Evolutionary conservation across 1,139 yeast species (phyloP).

Genomic region (Lodderomyces elongisporus): DNA sequence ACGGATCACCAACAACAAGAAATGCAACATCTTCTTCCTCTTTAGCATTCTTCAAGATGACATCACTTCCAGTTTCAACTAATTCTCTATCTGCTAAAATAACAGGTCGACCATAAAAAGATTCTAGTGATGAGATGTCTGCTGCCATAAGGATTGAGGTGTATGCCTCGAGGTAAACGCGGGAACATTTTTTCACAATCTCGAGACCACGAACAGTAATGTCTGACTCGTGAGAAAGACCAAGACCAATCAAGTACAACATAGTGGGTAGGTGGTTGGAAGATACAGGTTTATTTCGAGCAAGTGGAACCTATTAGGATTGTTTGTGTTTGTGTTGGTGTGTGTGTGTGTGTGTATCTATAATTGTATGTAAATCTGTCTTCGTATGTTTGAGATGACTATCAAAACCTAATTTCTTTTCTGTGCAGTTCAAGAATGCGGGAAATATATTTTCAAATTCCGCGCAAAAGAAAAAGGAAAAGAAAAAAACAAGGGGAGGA

Average conservation of each 20-base stretch:
- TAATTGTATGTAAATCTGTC: background rate
- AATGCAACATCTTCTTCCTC: slow-evolving; percentile 82
- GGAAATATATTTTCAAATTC: too few species aligned
- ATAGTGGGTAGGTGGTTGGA: too few species aligned
- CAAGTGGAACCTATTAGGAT: background rate
- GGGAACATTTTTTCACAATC: slow-evolving; percentile 71
- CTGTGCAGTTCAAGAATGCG: too few species aligned
- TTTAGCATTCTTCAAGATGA: slow-evolving; percentile 64
- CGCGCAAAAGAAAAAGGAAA: too few species aligned
- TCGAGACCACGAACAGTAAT: slow-evolving; percentile 94
- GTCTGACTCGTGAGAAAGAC: slow-evolving; percentile 83
- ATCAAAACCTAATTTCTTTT: too few species aligned
- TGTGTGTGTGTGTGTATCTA: background rate
- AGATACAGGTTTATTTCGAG: too few species aligned
- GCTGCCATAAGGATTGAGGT: slow-evolving; percentile 96
- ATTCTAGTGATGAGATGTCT: slow-evolving; percentile 58
- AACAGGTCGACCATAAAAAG: slow-evolving; percentile 80
- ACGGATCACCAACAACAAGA: slow-evolving; percentile 94
- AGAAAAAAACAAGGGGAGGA: too few species aligned
- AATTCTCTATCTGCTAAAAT: slow-evolving; percentile 90
- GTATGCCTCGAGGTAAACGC: slow-evolving; percentile 92
- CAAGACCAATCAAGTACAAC: slow-evolving; percentile 89
- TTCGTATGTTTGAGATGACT: too few species aligned
- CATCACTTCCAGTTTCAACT: slow-evolving; percentile 85
- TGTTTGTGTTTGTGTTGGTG: background rate